A percentile compares a stretch with the other conserved stretches of the same genome.
Evolutionary conservation across 1,284 basidiomycete species (phyloP).

Genomic region (Irpex sp.): DNA sequence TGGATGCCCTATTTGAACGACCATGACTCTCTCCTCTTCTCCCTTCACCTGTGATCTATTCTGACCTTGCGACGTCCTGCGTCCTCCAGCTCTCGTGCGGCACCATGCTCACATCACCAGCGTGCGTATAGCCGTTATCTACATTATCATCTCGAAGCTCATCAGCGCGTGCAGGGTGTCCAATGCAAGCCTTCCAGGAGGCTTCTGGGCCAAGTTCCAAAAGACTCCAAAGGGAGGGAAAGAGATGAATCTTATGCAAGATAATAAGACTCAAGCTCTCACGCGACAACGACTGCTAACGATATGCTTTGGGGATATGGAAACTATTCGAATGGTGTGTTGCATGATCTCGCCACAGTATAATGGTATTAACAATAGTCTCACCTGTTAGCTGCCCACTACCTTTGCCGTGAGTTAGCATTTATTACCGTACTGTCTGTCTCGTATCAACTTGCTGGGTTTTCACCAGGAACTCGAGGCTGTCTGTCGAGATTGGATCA

Average conservation of each 20-base stretch:
- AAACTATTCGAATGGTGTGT: slow-evolving; percentile 71
- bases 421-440: background rate
- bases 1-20: slow-evolving; percentile 19
- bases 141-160: slow-evolving; percentile 27
- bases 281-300: slow-evolving; percentile 71
- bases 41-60: slow-evolving; percentile 7
- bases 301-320: slow-evolving; percentile 78
- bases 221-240: slow-evolving; percentile 44
- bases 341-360: slow-evolving; percentile 7
- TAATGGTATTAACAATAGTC: slow-evolving; percentile 9
- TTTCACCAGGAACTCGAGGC: slow-evolving; percentile 64
- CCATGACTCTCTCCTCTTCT: slow-evolving; percentile 19
- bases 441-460: background rate
- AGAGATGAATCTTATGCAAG: slow-evolving; percentile 46
- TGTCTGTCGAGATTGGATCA: slow-evolving; percentile 77
- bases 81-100: slow-evolving; percentile 15
- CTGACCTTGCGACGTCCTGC: slow-evolving; percentile 9
- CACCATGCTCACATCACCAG: slow-evolving; percentile 71
- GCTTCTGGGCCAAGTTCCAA: slow-evolving; percentile 69
- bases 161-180: slow-evolving; percentile 49
- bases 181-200: slow-evolving; percentile 51
- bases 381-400: slow-evolving; percentile 50
- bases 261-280: slow-evolving; percentile 43
- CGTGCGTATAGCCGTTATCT: slow-evolving; percentile 48
- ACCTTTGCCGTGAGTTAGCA: slow-evolving; percentile 46